Evolutionary conservation across 208 protist species (phyloP), one percentile per base, ranked within the genome.

Genomic region (Acanthamoeba lugdunensis): DNA sequence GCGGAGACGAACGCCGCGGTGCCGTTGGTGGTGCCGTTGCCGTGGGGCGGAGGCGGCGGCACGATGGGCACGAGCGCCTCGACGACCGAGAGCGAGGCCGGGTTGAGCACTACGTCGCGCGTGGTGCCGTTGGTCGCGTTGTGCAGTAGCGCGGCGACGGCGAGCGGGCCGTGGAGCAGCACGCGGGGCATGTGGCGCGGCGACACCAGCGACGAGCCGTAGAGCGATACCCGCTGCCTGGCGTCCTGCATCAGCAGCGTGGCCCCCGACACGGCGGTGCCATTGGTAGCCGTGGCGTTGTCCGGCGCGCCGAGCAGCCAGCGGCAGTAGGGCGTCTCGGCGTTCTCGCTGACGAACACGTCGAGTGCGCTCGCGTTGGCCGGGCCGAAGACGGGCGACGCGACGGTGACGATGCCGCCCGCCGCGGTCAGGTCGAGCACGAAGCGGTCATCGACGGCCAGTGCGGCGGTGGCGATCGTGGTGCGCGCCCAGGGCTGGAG

Each of bases 361-460:
- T 81, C 73, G 37, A 81, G 8, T 1, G 41, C 14, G 41, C 73
- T 81, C n/a, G 30, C 21, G 73, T 81, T 52, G 73, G 73, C 73
- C 6, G 37, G 37, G 13, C 37, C 73, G 21, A 81, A 52, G n/a
- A 81, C 73, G 5, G 73, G 73, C 73, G 73, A 54, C 18, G 41
- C 30, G 28, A 81, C 73, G 11, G 73, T 52, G 41, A 52, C 5
- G 21, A 54, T 21, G 33, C 73, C 73, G 37, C 73, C 73, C n/a
- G 48, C 48, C 11, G 16, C 21, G 9, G 23, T 41, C 37, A 81
- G 8, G 21, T 45, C 41, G 37, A 81, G 14, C 37, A 50, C 41
- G 73, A 81, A 81, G 37, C 73, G 30, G 41, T 81, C 41, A 41
- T 81, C 73, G 37, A 87, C 79, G 11, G 23, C 50, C 23, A 87